Evolutionary conservation across 495 filamentous ascomycete species (phyloP).

Genomic region (Penicillium arizonense): DNA sequence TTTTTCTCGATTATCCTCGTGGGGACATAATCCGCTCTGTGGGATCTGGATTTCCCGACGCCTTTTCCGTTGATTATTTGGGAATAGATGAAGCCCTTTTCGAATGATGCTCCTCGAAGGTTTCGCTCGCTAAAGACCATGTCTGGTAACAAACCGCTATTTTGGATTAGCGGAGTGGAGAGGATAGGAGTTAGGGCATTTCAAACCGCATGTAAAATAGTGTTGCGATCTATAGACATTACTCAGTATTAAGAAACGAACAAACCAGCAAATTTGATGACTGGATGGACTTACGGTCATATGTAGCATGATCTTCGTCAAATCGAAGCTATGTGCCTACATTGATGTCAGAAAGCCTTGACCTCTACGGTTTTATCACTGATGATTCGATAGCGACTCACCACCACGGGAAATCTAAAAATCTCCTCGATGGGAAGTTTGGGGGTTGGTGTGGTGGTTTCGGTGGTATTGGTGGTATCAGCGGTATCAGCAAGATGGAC

Average conservation of each 20-base stretch:
- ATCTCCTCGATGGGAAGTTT: too few relatives aligned
- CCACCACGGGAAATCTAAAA: background rate
- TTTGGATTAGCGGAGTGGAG: too few relatives aligned
- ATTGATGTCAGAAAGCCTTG: too few relatives aligned
- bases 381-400: background rate
- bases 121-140: constrained; percentile 30
- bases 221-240: constrained; percentile 22
- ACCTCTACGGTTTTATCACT: constrained; percentile 18
- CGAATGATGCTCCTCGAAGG: constrained; percentile 5
- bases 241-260: background rate
- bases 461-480: too few relatives aligned
- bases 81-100: too few relatives aligned
- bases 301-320: constrained; percentile 49
- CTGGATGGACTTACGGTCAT: constrained; percentile 27
- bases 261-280: too few relatives aligned
- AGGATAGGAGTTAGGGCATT: too few relatives aligned
- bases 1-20: constrained; percentile 7
- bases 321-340: constrained; percentile 44
- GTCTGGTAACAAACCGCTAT: constrained; percentile 34
- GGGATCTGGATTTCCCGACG: too few relatives aligned
- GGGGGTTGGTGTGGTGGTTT: too few relatives aligned
- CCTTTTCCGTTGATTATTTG: too few relatives aligned
- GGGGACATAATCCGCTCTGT: background rate
- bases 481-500: too few relatives aligned
- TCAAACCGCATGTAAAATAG: constrained; percentile 32